Percentiles rank a stretch among this genome's conserved stretches.
Evolutionary conservation across 257 asterid genomes (phyloP).

Genomic region (Petrea volubilis): DNA sequence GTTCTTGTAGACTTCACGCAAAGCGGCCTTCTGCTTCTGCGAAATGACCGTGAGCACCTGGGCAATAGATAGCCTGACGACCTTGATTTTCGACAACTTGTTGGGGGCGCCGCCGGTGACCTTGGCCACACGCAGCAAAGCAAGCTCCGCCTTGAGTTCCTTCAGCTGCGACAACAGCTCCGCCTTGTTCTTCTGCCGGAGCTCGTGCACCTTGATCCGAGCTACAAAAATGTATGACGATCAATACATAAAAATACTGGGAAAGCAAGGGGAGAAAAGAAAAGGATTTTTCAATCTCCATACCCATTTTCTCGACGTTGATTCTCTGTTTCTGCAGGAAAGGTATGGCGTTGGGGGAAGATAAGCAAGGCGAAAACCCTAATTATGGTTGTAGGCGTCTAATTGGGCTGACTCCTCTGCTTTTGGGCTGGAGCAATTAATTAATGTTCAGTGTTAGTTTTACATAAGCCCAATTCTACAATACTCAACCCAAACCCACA

Average conservation of each 20-base stretch:
- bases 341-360: conserved; percentile 1
- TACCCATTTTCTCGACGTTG: conserved; percentile 27
- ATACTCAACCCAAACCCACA: neutral
- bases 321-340: conserved; percentile 21
- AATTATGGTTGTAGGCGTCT: neutral
- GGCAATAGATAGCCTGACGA: too few relatives aligned
- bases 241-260: neutral
- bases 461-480: neutral
- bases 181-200: conserved; percentile 51
- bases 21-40: conserved; percentile 60
- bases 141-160: conserved; percentile 60
- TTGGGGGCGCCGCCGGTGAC: conserved; percentile 72
- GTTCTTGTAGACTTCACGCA: conserved; percentile 60
- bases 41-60: conserved; percentile 70
- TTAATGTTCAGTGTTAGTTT: neutral
- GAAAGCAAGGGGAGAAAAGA: too few relatives aligned
- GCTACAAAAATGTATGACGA: conserved; percentile 30
- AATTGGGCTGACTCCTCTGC: neutral
- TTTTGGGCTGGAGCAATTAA: neutral
- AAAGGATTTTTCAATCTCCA: neutral
- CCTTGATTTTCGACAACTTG: too few relatives aligned
- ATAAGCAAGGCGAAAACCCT: conserved; percentile 15
- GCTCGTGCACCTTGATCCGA: conserved; percentile 69
- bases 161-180: conserved; percentile 53
- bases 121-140: conserved; percentile 58